These are phyloP conservation scores for Erucastrum elatum DNA, from an alignment of 345 rosid genomes.

Conservation along the genomic window DNA sequence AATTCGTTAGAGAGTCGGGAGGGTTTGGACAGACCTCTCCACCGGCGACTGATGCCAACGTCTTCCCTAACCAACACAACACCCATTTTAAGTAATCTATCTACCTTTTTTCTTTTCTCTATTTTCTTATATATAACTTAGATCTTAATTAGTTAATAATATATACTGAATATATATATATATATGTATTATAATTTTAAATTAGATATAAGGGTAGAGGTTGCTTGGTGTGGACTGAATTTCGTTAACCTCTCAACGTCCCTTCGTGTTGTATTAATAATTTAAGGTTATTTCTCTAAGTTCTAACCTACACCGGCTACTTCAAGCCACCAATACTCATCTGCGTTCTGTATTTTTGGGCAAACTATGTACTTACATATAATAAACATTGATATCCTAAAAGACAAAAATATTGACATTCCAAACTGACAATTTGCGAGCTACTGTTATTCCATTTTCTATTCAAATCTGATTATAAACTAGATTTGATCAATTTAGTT, in stretches of 20 bases:
- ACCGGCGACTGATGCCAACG: constrained; percentile 66
- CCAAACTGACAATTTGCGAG: background rate
- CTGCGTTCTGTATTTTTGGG: constrained; percentile 30
- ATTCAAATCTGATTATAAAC: background rate
- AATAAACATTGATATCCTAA: background rate
- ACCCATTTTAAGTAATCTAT: constrained; percentile 52
- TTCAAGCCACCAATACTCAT: constrained; percentile 42
- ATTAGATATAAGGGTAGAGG: constrained; percentile 35
- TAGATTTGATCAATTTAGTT: background rate
- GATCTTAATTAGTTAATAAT: background rate
- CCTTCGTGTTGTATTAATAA: constrained; percentile 15
- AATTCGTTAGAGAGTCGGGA: constrained; percentile 63
- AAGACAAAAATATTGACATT: background rate
- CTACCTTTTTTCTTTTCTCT: constrained; percentile 13
- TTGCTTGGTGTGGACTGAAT: constrained; percentile 62
- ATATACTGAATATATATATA: background rate
- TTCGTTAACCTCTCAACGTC: constrained; percentile 86
- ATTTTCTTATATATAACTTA: background rate
- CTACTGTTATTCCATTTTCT: background rate
- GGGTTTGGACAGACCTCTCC: constrained; percentile 53
- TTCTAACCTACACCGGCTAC: constrained; percentile 61
- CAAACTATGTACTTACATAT: constrained; percentile 11
- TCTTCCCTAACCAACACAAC: constrained; percentile 65
- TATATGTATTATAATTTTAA: background rate
- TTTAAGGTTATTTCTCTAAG: constrained; percentile 48